Percentiles rank a stretch among this genome's conserved stretches.
Conservation (phyloP, 2,329 filamentous ascomycete species). For the Colletotrichum tamarilloi region DNA sequence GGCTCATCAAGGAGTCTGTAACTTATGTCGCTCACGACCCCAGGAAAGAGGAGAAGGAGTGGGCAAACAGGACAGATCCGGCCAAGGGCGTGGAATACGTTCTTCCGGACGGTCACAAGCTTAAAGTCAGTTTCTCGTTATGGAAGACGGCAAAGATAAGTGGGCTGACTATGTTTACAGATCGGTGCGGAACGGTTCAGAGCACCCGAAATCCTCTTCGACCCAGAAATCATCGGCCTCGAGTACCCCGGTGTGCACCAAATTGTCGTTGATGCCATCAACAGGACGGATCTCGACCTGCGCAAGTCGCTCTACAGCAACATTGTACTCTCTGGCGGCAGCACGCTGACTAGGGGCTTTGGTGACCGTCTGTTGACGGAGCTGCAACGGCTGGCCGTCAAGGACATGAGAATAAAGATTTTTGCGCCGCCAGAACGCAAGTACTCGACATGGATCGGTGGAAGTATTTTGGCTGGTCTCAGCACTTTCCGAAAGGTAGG, state of each 20-base stretch:
- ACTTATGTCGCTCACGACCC: slow-evolving; percentile 93
- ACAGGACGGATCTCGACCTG: slow-evolving; percentile 93
- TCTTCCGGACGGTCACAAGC: slow-evolving; percentile 90
- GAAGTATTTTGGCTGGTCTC: slow-evolving; percentile 94
- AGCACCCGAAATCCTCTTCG: slow-evolving; percentile 96
- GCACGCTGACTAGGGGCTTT: slow-evolving; percentile 96
- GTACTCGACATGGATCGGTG: slow-evolving; percentile 99
- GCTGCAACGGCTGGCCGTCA: slow-evolving; percentile 92
- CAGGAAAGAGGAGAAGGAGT: slow-evolving; percentile 95
- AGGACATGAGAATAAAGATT: slow-evolving; percentile 99
- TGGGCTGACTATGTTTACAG: slow-evolving; percentile 51
- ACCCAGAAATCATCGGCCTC: slow-evolving; percentile 94
- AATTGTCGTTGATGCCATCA: slow-evolving; percentile 96
- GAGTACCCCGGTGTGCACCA: slow-evolving; percentile 98
- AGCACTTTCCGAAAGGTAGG: slow-evolving; percentile 97
- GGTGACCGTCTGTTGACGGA: slow-evolving; percentile 92
- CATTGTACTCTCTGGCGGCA: slow-evolving; percentile 96
- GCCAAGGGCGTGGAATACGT: slow-evolving; percentile 87
- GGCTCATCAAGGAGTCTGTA: slow-evolving; percentile 94
- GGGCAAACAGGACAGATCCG: slow-evolving; percentile 79
- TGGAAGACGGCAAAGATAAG: too few relatives aligned
- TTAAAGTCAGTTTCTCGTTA: slow-evolving; percentile 72
- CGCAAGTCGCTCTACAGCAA: slow-evolving; percentile 95
- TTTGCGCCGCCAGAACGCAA: slow-evolving; percentile 97
- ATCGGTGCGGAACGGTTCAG: slow-evolving; percentile 94